phyloP scores from a whole-genome alignment of 202 grass and related monocot species.

The Saccharum hybrid region DNA sequence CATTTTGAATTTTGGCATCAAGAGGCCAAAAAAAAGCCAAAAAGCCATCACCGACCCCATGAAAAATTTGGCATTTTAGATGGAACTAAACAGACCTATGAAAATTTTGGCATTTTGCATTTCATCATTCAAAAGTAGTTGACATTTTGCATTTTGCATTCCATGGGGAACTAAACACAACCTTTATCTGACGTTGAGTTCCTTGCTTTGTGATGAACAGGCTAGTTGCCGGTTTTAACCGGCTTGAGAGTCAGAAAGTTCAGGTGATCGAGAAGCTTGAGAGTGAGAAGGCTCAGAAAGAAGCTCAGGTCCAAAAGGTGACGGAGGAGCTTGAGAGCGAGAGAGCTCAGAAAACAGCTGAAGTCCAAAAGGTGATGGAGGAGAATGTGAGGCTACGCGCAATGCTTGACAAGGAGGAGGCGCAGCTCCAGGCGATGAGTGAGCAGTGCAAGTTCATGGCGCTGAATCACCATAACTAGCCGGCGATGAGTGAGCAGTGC shows the following conservation, averaged over 20 bases:
- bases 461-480: slow-evolving; percentile 50
- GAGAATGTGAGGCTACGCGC: slow-evolving; percentile 83
- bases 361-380: slow-evolving; percentile 78
- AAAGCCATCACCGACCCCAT: too few species aligned
- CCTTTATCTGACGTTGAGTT: neutral
- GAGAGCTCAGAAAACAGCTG: slow-evolving; percentile 46
- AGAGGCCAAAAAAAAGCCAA: too few species aligned
- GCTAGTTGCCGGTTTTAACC: slow-evolving; percentile 64
- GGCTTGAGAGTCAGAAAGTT: slow-evolving; percentile 75
- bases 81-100: too few species aligned
- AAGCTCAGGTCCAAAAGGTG: slow-evolving; percentile 68
- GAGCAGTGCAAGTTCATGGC: slow-evolving; percentile 97
- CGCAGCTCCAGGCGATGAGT: slow-evolving; percentile 77
- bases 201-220: slow-evolving; percentile 45
- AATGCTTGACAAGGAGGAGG: slow-evolving; percentile 83
- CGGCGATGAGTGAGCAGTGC: slow-evolving; percentile 60
- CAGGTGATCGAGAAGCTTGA: slow-evolving; percentile 36
- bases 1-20: too few species aligned
- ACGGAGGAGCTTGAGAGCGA: slow-evolving; percentile 84
- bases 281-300: slow-evolving; percentile 83
- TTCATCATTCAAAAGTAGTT: too few species aligned
- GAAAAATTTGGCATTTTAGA: too few species aligned
- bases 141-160: too few species aligned
- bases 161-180: too few species aligned
- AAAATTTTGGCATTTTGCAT: too few species aligned